Conservation (phyloP, 1,284 basidiomycete species). For the Cystobasidium sp. region DNA sequence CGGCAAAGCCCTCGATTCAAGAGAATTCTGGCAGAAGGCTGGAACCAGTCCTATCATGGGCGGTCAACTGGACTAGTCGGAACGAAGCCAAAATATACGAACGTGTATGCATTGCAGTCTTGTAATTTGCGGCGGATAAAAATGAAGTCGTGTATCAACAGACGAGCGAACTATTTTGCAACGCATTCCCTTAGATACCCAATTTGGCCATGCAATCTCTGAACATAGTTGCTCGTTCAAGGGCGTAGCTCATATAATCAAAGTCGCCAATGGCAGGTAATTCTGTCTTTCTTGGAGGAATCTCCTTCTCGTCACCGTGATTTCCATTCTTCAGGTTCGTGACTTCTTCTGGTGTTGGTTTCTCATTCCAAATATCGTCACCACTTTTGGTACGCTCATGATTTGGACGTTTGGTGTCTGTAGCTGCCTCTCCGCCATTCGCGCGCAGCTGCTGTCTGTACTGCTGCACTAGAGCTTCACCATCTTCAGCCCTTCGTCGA, state of each 20-base stretch:
- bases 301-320: conserved; percentile 18
- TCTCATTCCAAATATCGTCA: conserved; percentile 35
- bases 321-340: neutral
- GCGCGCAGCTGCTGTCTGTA: conserved; percentile 1
- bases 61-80: conserved; percentile 39
- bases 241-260: conserved; percentile 51
- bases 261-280: conserved; percentile 46
- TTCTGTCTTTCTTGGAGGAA: conserved; percentile 6
- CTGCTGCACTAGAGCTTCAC: conserved; percentile 10
- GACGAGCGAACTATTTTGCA: neutral
- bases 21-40: conserved; percentile 65
- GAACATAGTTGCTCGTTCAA: conserved; percentile 50
- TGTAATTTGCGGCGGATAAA: neutral
- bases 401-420: conserved; percentile 7
- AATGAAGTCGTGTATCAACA: neutral
- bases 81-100: too few species aligned
- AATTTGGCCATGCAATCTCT: conserved; percentile 42
- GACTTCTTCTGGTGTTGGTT: conserved; percentile 1
- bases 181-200: neutral
- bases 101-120: neutral
- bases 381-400: conserved; percentile 42
- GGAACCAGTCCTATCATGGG: conserved; percentile 48
- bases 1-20: conserved; percentile 65
- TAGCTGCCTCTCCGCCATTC: neutral
- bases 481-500: conserved; percentile 23